A percentile compares a stretch with the other conserved stretches of the same genome.
Evolutionary conservation across 805 yeast genomes (phyloP).

Genomic region (Sporopachydermia lactativora): DNA sequence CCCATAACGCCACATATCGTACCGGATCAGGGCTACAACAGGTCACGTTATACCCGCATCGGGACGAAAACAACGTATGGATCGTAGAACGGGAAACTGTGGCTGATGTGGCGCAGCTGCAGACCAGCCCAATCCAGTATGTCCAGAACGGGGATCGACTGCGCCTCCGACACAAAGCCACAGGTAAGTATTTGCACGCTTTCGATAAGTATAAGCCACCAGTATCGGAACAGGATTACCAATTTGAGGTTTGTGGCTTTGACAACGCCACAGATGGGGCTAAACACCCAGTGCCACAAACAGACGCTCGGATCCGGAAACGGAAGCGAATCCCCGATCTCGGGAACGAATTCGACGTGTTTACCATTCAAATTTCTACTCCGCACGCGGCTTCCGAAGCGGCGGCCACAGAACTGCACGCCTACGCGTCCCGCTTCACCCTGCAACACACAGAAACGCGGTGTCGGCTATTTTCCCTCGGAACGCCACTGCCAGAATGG

Average conservation of each 20-base stretch:
- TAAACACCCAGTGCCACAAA: not conserved
- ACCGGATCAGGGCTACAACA: conserved; percentile 65
- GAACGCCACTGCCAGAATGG: conserved; percentile 66
- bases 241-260: conserved; percentile 63
- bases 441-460: conserved; percentile 50
- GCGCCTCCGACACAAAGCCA: conserved; percentile 53
- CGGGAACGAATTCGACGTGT: conserved; percentile 63
- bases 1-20: conserved; percentile 51
- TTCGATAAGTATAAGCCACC: conserved; percentile 54
- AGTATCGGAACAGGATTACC: conserved; percentile 80
- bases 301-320: not conserved
- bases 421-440: conserved; percentile 59
- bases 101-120: conserved; percentile 24
- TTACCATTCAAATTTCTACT: conserved; percentile 41
- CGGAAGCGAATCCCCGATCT: not conserved
- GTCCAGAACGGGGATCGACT: conserved; percentile 43
- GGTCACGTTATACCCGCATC: conserved; percentile 55
- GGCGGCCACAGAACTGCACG: conserved; percentile 27
- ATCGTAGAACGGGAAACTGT: conserved; percentile 34
- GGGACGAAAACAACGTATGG: conserved; percentile 65
- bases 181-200: conserved; percentile 58
- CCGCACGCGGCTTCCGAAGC: conserved; percentile 21
- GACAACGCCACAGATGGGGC: conserved; percentile 11
- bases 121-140: conserved; percentile 16
- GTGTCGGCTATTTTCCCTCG: conserved; percentile 67